A percentile compares a stretch with the other conserved stretches of the same genome.
Evolutionary conservation across 805 yeast genomes (phyloP).

Genomic region (baker's yeast (Saccharomyces cerevisiae)): DNA sequence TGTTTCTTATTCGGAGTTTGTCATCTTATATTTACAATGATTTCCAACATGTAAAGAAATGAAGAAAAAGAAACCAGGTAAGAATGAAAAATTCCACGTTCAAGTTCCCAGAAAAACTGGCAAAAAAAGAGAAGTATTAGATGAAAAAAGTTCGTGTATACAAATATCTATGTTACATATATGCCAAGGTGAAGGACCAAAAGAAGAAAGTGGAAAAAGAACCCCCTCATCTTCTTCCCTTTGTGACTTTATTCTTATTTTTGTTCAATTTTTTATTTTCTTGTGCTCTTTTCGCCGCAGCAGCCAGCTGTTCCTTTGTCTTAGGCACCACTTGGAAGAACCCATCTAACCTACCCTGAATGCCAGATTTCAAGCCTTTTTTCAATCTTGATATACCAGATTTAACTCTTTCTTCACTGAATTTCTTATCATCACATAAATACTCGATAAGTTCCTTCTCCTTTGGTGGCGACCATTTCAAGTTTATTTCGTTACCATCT

Average conservation of each 20-base stretch:
- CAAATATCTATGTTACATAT: not conserved
- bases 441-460: constrained; percentile 73
- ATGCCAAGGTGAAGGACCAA: not conserved
- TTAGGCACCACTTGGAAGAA: constrained; percentile 67
- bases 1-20: not conserved
- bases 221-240: constrained; percentile 10
- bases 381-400: constrained; percentile 78
- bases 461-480: constrained; percentile 88
- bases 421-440: constrained; percentile 82
- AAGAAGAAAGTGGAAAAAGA: not conserved
- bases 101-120: not conserved
- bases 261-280: constrained; percentile 18
- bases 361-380: constrained; percentile 76
- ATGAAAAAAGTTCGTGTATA: not conserved
- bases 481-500: constrained; percentile 48
- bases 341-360: constrained; percentile 88
- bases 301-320: constrained; percentile 38
- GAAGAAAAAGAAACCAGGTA: not conserved
- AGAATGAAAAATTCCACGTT: not conserved
- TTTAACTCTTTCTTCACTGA: constrained; percentile 84
- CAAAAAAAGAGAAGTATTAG: not conserved
- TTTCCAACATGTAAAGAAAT: not conserved
- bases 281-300: constrained; percentile 28
- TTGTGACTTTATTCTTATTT: constrained; percentile 19
- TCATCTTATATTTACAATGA: not conserved